Percentiles rank a stretch among this genome's conserved stretches.
These are phyloP conservation scores for Coemansia sp. DNA, from an alignment of 192 early-diverging fungal species.

Conservation along the genomic window DNA sequence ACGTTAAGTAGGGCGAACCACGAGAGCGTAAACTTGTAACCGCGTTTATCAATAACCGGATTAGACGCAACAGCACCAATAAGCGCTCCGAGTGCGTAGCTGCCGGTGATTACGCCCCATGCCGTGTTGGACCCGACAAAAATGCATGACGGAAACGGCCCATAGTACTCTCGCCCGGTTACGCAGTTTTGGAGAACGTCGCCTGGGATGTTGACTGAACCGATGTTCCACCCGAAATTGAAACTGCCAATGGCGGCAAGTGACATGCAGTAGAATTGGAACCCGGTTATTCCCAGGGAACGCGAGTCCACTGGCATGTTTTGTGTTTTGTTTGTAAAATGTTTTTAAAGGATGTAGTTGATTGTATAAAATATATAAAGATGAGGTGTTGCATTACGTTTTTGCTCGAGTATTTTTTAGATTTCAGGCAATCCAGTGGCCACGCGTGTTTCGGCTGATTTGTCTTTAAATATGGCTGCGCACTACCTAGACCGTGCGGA, in stretches of 20 bases:
- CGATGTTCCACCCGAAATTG: slow-evolving; percentile 57
- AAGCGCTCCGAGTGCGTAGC: slow-evolving; percentile 62
- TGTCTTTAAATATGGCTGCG: too few relatives aligned
- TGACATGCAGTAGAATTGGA: slow-evolving; percentile 43
- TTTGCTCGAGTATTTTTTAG: too few relatives aligned
- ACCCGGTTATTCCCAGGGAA: slow-evolving; percentile 41
- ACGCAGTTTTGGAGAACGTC: slow-evolving; percentile 55
- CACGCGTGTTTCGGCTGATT: too few relatives aligned
- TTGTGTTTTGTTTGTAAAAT: background rate
- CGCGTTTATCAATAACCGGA: slow-evolving; percentile 55
- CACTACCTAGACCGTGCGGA: too few relatives aligned
- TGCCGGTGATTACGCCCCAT: slow-evolving; percentile 59
- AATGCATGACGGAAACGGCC: slow-evolving; percentile 43
- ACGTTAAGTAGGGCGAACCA: slow-evolving; percentile 68
- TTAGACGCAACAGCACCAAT: slow-evolving; percentile 64
- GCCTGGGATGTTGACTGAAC: slow-evolving; percentile 59
- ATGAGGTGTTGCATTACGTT: too few relatives aligned
- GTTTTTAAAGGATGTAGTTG: background rate
- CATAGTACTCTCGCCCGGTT: slow-evolving; percentile 45
- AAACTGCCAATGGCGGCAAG: slow-evolving; percentile 52
- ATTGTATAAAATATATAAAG: slow-evolving; percentile 8
- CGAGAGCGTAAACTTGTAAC: slow-evolving; percentile 64
- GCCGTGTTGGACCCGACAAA: slow-evolving; percentile 43
- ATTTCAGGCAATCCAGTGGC: too few relatives aligned
- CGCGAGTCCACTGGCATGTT: slow-evolving; percentile 48